Evolutionary conservation across 495 filamentous ascomycete species (phyloP), one percentile per base, ranked within the genome.

Genomic region (Penicillium odoratum): DNA sequence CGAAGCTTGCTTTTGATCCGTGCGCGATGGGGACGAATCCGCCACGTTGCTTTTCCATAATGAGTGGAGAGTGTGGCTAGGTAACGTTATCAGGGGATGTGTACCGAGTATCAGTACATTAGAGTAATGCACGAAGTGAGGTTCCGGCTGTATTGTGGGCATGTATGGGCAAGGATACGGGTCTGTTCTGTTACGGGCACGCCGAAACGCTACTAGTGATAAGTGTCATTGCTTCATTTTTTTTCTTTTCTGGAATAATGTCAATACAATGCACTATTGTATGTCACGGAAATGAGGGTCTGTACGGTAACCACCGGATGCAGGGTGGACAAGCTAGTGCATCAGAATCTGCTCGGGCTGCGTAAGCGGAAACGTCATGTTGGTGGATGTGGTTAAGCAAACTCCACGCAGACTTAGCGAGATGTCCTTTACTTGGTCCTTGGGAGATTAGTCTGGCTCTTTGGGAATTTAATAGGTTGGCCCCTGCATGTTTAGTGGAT

Each of bases 351-450:
- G 42, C n/a, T 46, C 7, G 18, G 38, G 60, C 56, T 68, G 66
- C 66, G 66, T 68, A 62, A 68, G 57, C 63, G 5, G 45, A 68
- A 61, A 64, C 66, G 66, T 68, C 66, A 68, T 54, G 48, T 45
- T 38, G 45, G 28, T 29, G 28, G 26, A 29, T 48, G 46, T 4
- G 28, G 57, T n/a, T 21, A n/a, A 8, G 16, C 8, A n/a, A 30
- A 51, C 54, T 48, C 48, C 47, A 61, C 46, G 31, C 26, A 13
- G 15, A 25, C 25, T 48, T 48, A 16, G 15, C 25, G 46, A 48
- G 2, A 8, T 48, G 26, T 28, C 28, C 6, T 48, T 30, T 29
- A 7, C 11, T 26, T 29, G 13, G 26, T 5, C 7, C 4, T 11
- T 46, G 16, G 25, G 46, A 48, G 46, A 48, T 48, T 29, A 30